Conservation (phyloP, 257 asterid genomes). For the Penstemon eatonii region DNA sequence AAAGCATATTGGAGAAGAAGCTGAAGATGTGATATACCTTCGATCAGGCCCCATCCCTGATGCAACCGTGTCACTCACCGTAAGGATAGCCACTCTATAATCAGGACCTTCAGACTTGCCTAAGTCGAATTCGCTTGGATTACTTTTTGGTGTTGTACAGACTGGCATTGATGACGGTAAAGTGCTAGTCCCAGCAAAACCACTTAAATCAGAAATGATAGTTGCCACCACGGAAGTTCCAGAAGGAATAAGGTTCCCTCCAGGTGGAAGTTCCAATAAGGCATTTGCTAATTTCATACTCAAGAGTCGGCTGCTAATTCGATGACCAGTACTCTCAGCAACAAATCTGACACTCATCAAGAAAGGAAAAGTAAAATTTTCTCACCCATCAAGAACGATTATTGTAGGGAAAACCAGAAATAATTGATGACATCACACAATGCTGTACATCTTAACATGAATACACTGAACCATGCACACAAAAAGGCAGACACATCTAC, state of each 20-base stretch:
- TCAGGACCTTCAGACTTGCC: constrained; percentile 40
- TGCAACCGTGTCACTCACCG: constrained; percentile 94
- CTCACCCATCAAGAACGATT: constrained; percentile 22
- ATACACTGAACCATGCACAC: background rate
- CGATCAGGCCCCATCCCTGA: constrained; percentile 77
- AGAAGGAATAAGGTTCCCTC: constrained; percentile 58
- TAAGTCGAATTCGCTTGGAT: constrained; percentile 26
- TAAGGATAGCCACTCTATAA: constrained; percentile 75
- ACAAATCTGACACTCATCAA: constrained; percentile 57
- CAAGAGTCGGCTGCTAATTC: constrained; percentile 83
- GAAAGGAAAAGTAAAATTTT: constrained; percentile 11
- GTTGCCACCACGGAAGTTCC: constrained; percentile 68
- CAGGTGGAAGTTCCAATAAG: constrained; percentile 74
- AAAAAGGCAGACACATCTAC: background rate
- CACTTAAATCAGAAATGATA: constrained; percentile 63
- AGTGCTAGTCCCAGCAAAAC: constrained; percentile 38
- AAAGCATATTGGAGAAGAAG: constrained; percentile 13
- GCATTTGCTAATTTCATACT: constrained; percentile 97
- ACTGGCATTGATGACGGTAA: constrained; percentile 35
- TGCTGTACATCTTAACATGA: background rate
- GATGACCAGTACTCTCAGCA: constrained; percentile 95
- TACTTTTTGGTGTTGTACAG: constrained; percentile 29
- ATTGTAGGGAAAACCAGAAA: constrained; percentile 20
- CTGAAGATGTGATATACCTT: constrained; percentile 50
- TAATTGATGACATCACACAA: constrained; percentile 11